These are phyloP conservation scores for Pascua sp. DNA, from an alignment of 1,284 basidiomycete genomes.

Conservation along the genomic window DNA sequence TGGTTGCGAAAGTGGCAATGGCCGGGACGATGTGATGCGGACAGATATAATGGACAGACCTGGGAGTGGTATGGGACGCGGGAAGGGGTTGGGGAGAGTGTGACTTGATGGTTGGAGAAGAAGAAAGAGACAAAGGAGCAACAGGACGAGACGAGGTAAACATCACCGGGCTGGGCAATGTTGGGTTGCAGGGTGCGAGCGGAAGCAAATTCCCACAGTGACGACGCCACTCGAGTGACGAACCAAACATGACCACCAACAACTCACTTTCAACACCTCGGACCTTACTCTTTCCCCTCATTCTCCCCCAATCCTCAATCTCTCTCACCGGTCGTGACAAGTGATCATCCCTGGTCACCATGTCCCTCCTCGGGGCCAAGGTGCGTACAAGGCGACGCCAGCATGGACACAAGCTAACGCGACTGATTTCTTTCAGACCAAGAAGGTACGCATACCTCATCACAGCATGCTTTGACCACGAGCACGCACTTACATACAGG, in stretches of 20 bases:
- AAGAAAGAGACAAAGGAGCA: neutral
- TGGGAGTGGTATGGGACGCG: no score
- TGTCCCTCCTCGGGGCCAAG: slow-evolving; percentile 30
- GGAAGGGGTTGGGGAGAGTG: neutral
- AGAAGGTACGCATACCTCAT: slow-evolving; percentile 27
- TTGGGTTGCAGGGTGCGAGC: neutral
- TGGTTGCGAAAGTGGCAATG: neutral
- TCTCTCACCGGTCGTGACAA: neutral
- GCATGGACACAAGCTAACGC: slow-evolving; percentile 6
- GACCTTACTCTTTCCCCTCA: neutral
- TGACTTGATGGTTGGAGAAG: neutral
- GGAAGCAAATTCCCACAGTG: slow-evolving; percentile 8
- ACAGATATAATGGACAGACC: no score
- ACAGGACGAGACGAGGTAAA: neutral
- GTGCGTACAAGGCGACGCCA: slow-evolving; percentile 18
- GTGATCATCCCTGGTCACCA: slow-evolving; percentile 1
- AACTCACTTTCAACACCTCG: neutral
- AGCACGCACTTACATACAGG: slow-evolving; percentile 21
- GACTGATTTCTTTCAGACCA: slow-evolving; percentile 42
- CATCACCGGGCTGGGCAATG: neutral
- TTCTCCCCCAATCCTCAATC: neutral
- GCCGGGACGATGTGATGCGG: no score
- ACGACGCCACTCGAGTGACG: neutral
- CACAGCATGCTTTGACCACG: neutral
- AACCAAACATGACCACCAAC: neutral